These are phyloP conservation scores for Eurotiales sp. DNA, from an alignment of 2,329 filamentous ascomycete genomes.

Conservation along the genomic window DNA sequence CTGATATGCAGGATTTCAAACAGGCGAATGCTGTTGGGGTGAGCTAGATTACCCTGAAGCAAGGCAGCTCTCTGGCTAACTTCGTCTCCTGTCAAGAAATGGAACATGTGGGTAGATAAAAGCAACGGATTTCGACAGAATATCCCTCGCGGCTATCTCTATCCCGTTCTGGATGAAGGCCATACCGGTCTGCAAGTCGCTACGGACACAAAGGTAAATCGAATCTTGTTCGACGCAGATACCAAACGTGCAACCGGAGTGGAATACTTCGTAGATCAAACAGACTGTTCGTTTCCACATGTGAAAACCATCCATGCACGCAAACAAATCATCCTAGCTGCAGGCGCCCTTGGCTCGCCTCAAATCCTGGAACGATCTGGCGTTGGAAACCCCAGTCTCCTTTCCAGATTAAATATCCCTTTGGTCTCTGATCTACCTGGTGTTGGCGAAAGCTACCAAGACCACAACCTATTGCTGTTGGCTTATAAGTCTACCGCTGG, in stretches of 20 bases:
- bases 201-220: slow-evolving; percentile 53
- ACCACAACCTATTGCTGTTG: slow-evolving; percentile 43
- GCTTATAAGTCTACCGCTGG: slow-evolving; percentile 49
- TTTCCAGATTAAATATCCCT: slow-evolving; percentile 38
- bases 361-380: slow-evolving; percentile 50
- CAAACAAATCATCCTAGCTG: slow-evolving; percentile 2
- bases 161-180: slow-evolving; percentile 17
- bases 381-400: slow-evolving; percentile 38
- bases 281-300: background rate
- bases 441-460: slow-evolving; percentile 33
- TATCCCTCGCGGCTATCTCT: slow-evolving; percentile 18
- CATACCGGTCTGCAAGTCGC: slow-evolving; percentile 51
- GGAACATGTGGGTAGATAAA: slow-evolving; percentile 19
- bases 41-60: background rate
- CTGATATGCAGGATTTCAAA: slow-evolving; percentile 17
- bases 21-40: slow-evolving; percentile 19
- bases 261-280: slow-evolving; percentile 42
- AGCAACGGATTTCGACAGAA: slow-evolving; percentile 18
- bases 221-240: slow-evolving; percentile 50
- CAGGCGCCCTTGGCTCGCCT: slow-evolving; percentile 27
- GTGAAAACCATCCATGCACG: slow-evolving; percentile 26
- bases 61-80: background rate
- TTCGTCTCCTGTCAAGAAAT: slow-evolving; percentile 8
- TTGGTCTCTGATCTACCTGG: slow-evolving; percentile 45
- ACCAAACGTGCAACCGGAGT: slow-evolving; percentile 54